A percentile compares a stretch with the other conserved stretches of the same genome.
phyloP scores from a whole-genome alignment of 1,139 yeast genomes.

The Insectozyma bohioensis region DNA sequence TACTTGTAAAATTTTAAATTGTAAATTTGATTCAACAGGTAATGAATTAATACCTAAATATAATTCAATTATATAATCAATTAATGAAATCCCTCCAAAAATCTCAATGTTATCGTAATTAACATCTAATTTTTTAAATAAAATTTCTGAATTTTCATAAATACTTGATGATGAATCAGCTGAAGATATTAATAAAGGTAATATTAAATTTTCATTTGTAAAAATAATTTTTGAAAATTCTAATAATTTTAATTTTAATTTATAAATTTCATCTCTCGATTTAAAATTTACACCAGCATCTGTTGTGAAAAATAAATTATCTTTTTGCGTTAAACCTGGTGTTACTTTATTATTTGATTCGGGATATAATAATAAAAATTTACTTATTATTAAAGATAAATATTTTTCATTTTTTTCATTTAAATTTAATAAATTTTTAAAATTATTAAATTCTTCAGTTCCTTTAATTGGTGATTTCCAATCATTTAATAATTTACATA shows the following conservation, averaged over 20 bases:
- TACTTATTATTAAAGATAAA: constrained; percentile 47
- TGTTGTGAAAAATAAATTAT: constrained; percentile 59
- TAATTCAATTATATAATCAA: constrained; percentile 43
- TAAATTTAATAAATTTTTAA: constrained; percentile 30
- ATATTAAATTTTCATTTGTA: constrained; percentile 28
- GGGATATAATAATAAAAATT: constrained; percentile 59
- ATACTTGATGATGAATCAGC: constrained; percentile 58
- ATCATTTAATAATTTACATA: constrained; percentile 52
- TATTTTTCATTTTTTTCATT: constrained; percentile 39
- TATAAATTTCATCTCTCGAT: constrained; percentile 43
- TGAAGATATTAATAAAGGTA: constrained; percentile 62
- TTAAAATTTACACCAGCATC: constrained; percentile 65
- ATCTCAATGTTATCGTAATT: constrained; percentile 47
- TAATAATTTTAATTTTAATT: constrained; percentile 41
- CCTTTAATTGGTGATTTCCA: constrained; percentile 55
- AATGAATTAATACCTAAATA: constrained; percentile 49
- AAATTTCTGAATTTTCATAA: constrained; percentile 50
- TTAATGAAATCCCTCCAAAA: constrained; percentile 22
- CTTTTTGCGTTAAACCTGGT: constrained; percentile 63
- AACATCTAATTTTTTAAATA: constrained; percentile 49
- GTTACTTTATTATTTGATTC: constrained; percentile 21
- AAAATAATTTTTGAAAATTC: constrained; percentile 43
- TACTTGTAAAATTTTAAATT: constrained; percentile 56
- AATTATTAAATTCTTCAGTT: constrained; percentile 38
- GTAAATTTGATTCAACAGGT: constrained; percentile 56